Conservation (phyloP, 2,329 filamentous ascomycete species). For the Pseudopithomyces maydicus region DNA sequence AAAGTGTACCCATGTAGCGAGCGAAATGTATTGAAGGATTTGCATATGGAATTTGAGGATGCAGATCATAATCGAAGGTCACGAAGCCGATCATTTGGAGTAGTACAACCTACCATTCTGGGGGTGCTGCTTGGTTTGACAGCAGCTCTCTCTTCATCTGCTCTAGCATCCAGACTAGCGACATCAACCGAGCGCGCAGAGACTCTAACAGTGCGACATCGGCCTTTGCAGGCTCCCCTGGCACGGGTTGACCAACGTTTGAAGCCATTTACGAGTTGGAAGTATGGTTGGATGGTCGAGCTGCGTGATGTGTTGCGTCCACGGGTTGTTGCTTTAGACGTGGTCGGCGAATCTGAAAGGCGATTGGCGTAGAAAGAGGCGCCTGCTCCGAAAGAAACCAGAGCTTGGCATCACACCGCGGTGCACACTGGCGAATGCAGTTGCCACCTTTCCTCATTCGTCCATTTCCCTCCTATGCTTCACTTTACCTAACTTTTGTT, state of each 20-base stretch:
- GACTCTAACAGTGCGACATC: slow-evolving; percentile 17
- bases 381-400: neutral
- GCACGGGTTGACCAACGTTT: slow-evolving; percentile 7
- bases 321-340: slow-evolving; percentile 3
- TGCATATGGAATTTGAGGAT: too few relatives aligned
- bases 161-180: slow-evolving; percentile 18
- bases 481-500: neutral
- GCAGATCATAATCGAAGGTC: slow-evolving; percentile 7
- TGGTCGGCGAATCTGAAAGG: slow-evolving; percentile 9
- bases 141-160: slow-evolving; percentile 14
- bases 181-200: slow-evolving; percentile 19
- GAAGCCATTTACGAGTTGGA: neutral
- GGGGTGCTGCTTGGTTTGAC: slow-evolving; percentile 8
- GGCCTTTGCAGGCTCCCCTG: slow-evolving; percentile 1
- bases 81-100: too few relatives aligned
- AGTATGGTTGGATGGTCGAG: neutral
- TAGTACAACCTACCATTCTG: slow-evolving; percentile 20
- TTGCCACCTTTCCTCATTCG: neutral
- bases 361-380: slow-evolving; percentile 10
- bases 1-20: neutral
- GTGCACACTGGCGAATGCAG: too few relatives aligned
- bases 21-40: neutral
- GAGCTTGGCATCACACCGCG: slow-evolving; percentile 10
- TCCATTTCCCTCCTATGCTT: neutral
- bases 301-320: neutral